Conservation (phyloP, 768 basidiomycete genomes). For the Pisolithus orientalis region DNA sequence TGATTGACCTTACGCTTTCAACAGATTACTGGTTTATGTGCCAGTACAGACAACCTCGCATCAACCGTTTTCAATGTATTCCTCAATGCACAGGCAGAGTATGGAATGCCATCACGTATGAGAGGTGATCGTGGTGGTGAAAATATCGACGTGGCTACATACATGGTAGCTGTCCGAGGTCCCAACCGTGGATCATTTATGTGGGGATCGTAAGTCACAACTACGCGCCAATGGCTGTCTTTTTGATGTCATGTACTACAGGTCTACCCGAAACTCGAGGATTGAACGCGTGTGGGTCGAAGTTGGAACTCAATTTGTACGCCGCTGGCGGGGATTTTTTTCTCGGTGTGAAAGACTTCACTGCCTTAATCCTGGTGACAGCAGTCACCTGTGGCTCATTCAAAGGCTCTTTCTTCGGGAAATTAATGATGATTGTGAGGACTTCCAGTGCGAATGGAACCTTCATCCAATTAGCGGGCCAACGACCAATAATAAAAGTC, state of each 20-base stretch:
- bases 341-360: constrained; percentile 28
- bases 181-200: constrained; percentile 20
- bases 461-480: constrained; percentile 27
- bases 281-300: constrained; percentile 30
- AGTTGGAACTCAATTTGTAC: constrained; percentile 25
- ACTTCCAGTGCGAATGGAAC: constrained; percentile 36
- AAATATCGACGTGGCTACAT: constrained; percentile 20
- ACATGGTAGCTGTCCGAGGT: constrained; percentile 23
- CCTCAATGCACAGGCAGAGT: constrained; percentile 4
- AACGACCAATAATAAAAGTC: constrained; percentile 18
- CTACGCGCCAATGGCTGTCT: background rate
- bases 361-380: constrained; percentile 24
- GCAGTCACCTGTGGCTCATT: constrained; percentile 38
- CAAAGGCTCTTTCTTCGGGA: constrained; percentile 33
- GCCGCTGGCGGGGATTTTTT: constrained; percentile 39
- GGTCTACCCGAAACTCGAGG: constrained; percentile 35
- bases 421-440: constrained; percentile 32
- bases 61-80: constrained; percentile 21
- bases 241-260: background rate
- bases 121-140: constrained; percentile 24
- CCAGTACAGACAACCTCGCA: constrained; percentile 22
- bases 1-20: background rate
- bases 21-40: constrained; percentile 16
- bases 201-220: constrained; percentile 13
- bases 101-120: constrained; percentile 18